These are phyloP conservation scores for Colletotrichum sp. DNA, from an alignment of 2,329 filamentous ascomycete genomes.

Conservation along the genomic window DNA sequence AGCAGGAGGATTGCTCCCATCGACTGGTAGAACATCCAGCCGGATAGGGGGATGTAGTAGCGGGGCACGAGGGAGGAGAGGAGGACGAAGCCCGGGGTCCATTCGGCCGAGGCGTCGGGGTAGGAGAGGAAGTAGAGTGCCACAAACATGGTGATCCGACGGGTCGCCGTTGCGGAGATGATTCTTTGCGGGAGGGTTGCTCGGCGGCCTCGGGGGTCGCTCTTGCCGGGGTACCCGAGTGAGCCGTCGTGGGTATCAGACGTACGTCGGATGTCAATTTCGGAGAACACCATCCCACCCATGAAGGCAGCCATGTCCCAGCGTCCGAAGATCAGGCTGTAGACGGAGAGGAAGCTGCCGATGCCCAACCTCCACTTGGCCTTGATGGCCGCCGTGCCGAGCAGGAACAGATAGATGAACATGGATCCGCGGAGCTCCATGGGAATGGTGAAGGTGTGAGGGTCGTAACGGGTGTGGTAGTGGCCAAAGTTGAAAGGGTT, in stretches of 20 bases:
- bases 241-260: slow-evolving; percentile 7
- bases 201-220: not conserved
- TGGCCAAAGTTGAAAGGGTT: slow-evolving; percentile 44
- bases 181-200: slow-evolving; percentile 8
- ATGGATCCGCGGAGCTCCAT: slow-evolving; percentile 46
- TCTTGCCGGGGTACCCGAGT: slow-evolving; percentile 19
- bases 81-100: slow-evolving; percentile 38
- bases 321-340: slow-evolving; percentile 36
- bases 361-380: slow-evolving; percentile 35
- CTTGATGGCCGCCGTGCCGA: slow-evolving; percentile 40
- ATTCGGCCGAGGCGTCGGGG: slow-evolving; percentile 40
- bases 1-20: slow-evolving; percentile 40
- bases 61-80: slow-evolving; percentile 36
- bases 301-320: slow-evolving; percentile 47
- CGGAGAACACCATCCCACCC: slow-evolving; percentile 39
- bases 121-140: slow-evolving; percentile 44
- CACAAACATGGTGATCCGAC: slow-evolving; percentile 32
- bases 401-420: slow-evolving; percentile 42
- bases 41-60: slow-evolving; percentile 39
- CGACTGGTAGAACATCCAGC: slow-evolving; percentile 44
- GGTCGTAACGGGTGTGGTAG: slow-evolving; percentile 43
- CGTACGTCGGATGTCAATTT: slow-evolving; percentile 35
- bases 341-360: slow-evolving; percentile 32
- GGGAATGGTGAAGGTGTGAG: slow-evolving; percentile 45
- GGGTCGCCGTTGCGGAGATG: slow-evolving; percentile 18